Evolutionary conservation across 495 filamentous ascomycete species (phyloP).

Genomic region (Pyrenopolyporus hunteri): DNA sequence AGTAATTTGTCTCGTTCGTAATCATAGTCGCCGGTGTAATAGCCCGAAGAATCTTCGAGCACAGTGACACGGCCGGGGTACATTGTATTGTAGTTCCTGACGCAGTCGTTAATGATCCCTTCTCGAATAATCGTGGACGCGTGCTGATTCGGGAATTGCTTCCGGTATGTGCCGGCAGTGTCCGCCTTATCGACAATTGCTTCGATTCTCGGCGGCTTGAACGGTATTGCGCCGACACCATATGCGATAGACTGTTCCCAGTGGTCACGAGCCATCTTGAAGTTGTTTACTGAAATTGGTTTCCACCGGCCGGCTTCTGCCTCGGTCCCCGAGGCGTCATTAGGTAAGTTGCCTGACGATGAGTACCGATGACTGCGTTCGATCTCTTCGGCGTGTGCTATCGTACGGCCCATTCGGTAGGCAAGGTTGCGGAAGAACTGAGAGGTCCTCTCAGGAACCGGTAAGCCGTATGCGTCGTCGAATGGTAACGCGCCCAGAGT

Average conservation of each 20-base stretch:
- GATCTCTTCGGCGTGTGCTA: conserved; percentile 31
- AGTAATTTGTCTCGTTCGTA: conserved; percentile 14
- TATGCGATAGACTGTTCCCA: conserved; percentile 27
- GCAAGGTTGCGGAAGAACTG: conserved; percentile 43
- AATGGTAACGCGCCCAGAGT: neutral
- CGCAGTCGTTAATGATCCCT: conserved; percentile 42
- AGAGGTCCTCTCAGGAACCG: conserved; percentile 32
- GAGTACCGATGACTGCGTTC: conserved; percentile 27
- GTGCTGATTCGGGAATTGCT: neutral
- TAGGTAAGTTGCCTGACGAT: neutral
- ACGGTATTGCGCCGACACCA: conserved; percentile 29
- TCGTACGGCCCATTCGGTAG: conserved; percentile 39
- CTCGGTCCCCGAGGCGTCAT: neutral
- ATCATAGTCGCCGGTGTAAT: neutral
- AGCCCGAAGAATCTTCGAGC: conserved; percentile 30
- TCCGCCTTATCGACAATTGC: conserved; percentile 31
- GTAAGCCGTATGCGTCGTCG: neutral
- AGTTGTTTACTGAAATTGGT: conserved; percentile 20
- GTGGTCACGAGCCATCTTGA: conserved; percentile 7
- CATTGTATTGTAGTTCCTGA: conserved; percentile 37
- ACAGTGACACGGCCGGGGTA: conserved; percentile 32
- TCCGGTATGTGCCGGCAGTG: neutral
- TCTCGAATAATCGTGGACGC: conserved; percentile 25
- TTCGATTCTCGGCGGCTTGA: conserved; percentile 25
- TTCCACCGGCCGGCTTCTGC: conserved; percentile 19